Percentiles rank a stretch among this genome's conserved stretches.
These are phyloP conservation scores for Fusarium fujikuroi DNA, from an alignment of 2,329 filamentous ascomycete species.

Conservation along the genomic window DNA sequence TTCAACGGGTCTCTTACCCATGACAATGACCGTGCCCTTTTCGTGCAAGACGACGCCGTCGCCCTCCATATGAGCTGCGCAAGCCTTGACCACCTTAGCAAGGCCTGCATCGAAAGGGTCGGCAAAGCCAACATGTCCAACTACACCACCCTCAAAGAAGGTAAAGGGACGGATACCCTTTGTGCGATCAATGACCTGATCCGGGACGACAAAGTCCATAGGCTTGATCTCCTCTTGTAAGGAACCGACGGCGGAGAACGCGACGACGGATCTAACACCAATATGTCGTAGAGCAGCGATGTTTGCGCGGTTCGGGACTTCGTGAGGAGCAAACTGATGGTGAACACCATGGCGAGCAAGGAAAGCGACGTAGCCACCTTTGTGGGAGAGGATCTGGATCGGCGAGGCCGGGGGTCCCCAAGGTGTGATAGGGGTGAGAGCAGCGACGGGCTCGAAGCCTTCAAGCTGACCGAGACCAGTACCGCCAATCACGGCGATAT, in stretches of 20 bases:
- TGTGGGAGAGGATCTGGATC: slow-evolving; percentile 90
- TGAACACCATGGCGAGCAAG: slow-evolving; percentile 89
- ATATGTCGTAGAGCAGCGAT: slow-evolving; percentile 95
- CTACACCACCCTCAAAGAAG: slow-evolving; percentile 92
- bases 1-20: slow-evolving; percentile 66
- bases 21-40: slow-evolving; percentile 87
- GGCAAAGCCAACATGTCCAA: slow-evolving; percentile 94
- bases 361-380: slow-evolving; percentile 86
- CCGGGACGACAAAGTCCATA: slow-evolving; percentile 94
- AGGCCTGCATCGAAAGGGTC: slow-evolving; percentile 90
- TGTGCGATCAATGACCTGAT: slow-evolving; percentile 97
- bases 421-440: slow-evolving; percentile 80
- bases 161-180: slow-evolving; percentile 95
- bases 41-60: slow-evolving; percentile 88
- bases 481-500: slow-evolving; percentile 91
- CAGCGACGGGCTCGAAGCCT: slow-evolving; percentile 85
- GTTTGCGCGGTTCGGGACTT: slow-evolving; percentile 94
- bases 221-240: slow-evolving; percentile 93
- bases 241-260: slow-evolving; percentile 94
- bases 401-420: slow-evolving; percentile 83
- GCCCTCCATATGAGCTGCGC: slow-evolving; percentile 79
- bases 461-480: slow-evolving; percentile 91
- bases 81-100: slow-evolving; percentile 79
- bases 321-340: slow-evolving; percentile 92
- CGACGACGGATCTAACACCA: slow-evolving; percentile 90